Conservation (phyloP, 768 basidiomycete genomes). For the Podaxis carcinomalis region DNA sequence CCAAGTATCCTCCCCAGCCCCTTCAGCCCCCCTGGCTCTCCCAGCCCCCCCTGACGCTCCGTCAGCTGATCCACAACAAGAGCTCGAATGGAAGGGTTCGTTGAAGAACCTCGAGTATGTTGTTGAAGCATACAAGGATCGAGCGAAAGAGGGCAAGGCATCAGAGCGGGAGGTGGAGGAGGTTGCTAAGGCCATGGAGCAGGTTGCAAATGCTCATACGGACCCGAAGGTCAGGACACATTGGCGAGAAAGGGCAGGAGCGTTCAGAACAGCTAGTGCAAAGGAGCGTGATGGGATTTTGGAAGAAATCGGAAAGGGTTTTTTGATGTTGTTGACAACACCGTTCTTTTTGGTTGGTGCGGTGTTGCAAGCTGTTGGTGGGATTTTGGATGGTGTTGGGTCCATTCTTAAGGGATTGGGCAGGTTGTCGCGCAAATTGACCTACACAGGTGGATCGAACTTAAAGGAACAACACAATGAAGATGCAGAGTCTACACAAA, state of each 20-base stretch:
- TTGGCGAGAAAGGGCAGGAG: conserved; percentile 1
- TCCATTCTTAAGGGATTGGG: background rate
- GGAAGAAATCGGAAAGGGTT: conserved; percentile 2
- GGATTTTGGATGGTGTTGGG: conserved; percentile 4
- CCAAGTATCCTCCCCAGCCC: background rate
- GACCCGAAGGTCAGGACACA: background rate
- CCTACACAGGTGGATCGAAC: background rate
- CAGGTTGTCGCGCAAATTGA: background rate
- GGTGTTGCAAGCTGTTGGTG: background rate
- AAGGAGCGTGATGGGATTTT: background rate
- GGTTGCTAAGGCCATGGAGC: conserved; percentile 1
- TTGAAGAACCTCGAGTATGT: background rate
- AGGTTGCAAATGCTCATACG: conserved; percentile 1
- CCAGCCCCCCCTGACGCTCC: background rate
- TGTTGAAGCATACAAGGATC: background rate
- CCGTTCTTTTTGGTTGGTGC: conserved; percentile 5
- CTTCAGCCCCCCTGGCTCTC: background rate
- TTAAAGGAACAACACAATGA: background rate
- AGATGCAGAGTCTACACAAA: background rate
- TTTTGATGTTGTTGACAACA: conserved; percentile 1
- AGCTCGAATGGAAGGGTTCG: conserved; percentile 4
- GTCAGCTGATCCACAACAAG: background rate
- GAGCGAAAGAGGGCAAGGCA: background rate
- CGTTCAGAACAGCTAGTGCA: background rate
- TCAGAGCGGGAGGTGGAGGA: background rate